A percentile compares a stretch with the other conserved stretches of the same genome.
phyloP scores from a whole-genome alignment of 139 green algal species.

The Haematococcus lacustris region DNA sequence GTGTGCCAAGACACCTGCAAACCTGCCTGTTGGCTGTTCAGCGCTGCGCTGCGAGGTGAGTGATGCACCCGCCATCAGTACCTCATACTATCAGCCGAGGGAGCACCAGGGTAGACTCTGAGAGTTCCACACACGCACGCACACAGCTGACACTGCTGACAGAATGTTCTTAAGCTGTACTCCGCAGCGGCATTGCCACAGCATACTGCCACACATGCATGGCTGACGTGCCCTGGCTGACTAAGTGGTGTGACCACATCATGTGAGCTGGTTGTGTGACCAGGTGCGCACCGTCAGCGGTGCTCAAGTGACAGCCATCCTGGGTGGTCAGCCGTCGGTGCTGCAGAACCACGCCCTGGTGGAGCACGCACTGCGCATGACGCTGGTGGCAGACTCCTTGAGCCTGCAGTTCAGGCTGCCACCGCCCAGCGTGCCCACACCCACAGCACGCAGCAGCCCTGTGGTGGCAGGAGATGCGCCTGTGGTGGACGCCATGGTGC shows the following conservation, averaged over 20 bases:
- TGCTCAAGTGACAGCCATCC: conserved; percentile 39
- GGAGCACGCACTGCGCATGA: conserved; percentile 59
- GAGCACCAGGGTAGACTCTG: too few relatives aligned
- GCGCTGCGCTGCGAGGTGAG: conserved; percentile 51
- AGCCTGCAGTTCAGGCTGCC: conserved; percentile 74
- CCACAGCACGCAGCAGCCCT: conserved; percentile 21
- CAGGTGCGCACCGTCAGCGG: conserved; percentile 29
- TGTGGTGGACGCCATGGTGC: conserved; percentile 58
- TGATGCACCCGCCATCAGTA: too few relatives aligned
- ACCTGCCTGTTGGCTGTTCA: conserved; percentile 49
- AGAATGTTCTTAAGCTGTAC: too few relatives aligned
- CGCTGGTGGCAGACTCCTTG: conserved; percentile 63
- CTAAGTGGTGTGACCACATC: too few relatives aligned
- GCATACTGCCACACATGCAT: too few relatives aligned
- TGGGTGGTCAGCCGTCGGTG: conserved; percentile 55
- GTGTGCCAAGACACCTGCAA: conserved; percentile 40
- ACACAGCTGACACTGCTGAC: too few relatives aligned
- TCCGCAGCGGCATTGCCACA: too few relatives aligned
- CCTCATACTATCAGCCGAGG: too few relatives aligned
- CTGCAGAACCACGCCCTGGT: conserved; percentile 48
- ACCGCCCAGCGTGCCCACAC: conserved; percentile 42
- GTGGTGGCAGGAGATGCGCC: conserved; percentile 48
- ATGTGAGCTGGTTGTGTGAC: too few relatives aligned
- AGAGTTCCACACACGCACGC: too few relatives aligned
- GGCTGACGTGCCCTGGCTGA: too few relatives aligned